Percentiles rank a stretch among this genome's conserved stretches.
These are phyloP conservation scores for Pythium coloratum DNA, from an alignment of 352 stramenopile species.

Conservation along the genomic window DNA sequence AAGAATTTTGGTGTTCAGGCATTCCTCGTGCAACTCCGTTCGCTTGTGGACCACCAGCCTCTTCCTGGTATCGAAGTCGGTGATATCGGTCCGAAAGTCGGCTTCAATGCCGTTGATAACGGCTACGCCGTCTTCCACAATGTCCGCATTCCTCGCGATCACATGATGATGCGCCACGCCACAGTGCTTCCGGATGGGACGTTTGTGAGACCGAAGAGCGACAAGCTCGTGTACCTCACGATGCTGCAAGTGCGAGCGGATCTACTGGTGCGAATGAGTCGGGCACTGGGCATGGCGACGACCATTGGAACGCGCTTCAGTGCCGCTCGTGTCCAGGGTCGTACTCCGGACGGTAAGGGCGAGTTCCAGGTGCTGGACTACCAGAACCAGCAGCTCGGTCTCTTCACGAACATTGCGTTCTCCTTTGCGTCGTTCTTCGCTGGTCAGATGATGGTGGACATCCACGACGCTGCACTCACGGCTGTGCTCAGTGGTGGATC, in stretches of 20 bases:
- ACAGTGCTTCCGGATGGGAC: conserved; percentile 57
- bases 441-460: conserved; percentile 24
- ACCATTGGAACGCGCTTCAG: conserved; percentile 59
- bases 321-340: conserved; percentile 47
- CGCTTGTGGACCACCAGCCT: conserved; percentile 71
- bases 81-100: conserved; percentile 93
- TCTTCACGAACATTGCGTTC: conserved; percentile 47
- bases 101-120: conserved; percentile 93
- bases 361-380: conserved; percentile 63
- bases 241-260: conserved; percentile 48
- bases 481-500: conserved; percentile 33
- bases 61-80: conserved; percentile 88
- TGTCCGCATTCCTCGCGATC: background rate
- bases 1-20: conserved; percentile 90
- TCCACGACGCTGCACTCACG: conserved; percentile 40
- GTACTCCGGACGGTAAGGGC: conserved; percentile 36
- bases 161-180: conserved; percentile 40
- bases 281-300: no score
- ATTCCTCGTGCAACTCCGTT: conserved; percentile 92
- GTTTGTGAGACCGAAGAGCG: conserved; percentile 57
- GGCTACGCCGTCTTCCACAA: conserved; percentile 37
- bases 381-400: conserved; percentile 53
- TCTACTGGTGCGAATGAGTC: conserved; percentile 39
- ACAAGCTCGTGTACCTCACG: conserved; percentile 68
- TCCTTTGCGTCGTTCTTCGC: conserved; percentile 47